Base-by-base conservation (phyloP, 2,329 filamentous ascomycete species). In the Ophiostoma himal-ulmi region DNA sequence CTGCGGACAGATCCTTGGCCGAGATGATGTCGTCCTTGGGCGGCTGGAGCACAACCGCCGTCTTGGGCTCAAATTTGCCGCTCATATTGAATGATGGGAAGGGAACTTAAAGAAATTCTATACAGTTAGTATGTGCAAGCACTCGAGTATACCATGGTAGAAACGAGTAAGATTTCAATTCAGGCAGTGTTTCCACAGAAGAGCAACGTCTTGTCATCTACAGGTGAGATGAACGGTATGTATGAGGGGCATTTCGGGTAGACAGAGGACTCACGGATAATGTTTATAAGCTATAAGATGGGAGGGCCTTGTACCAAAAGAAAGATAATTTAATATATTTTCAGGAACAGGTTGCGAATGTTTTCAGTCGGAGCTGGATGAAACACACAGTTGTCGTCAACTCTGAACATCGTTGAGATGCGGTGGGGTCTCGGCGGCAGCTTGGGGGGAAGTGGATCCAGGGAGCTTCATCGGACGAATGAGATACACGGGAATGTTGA, bases 21-120 rank as follows among this genome's bases (percentile, higher is more conserved):
- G 89, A 89, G 76, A 99, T 97, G 52, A 87, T 86, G 76, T 97
- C 94, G 77, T 93, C 86, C 82, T 96, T 98, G 17, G 95, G 95
- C 52, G 93, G 90, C 71, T 90, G 84, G 71, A 99, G 87, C 71
- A 89, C 81, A 72, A 95, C 89, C 3, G 91, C 86, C 37, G 83
- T 82, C 80, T 95, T 96, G 62, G 93, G 92, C 78, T 91, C 90
- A 76, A 96, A 96, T 75, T 86, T 90, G 73, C 84, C 86, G 72
- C 84, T 78, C 86, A 88, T 89, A 73, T 22, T 65, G 62, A 65
- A 39, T 65, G 20, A 11, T 26, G 20, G 6, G 7, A 30, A 30
- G 57, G 44, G 14, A 13, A 62, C 13, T 36, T 22, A 65, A n/a
- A 10, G 20, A 14, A 8, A 26, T 5, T 3, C 62, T 65, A 20